Conservation (phyloP, 768 basidiomycete genomes). For the Suillus decipiens region DNA sequence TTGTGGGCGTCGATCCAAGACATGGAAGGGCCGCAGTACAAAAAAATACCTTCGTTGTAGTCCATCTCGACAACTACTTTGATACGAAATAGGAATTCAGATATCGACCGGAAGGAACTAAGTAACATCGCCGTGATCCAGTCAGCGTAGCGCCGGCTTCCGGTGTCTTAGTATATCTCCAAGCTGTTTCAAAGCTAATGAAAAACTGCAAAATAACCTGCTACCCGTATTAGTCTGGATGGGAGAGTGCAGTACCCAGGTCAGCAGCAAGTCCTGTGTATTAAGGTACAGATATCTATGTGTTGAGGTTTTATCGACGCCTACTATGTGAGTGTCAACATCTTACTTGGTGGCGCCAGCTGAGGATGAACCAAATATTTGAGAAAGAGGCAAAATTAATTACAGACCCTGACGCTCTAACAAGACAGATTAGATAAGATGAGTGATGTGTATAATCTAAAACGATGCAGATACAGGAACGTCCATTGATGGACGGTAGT, state of each 20-base stretch:
- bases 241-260: not conserved
- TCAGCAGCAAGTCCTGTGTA: not conserved
- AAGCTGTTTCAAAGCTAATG: conserved; percentile 1
- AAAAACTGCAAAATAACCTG: not conserved
- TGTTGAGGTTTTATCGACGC: not conserved
- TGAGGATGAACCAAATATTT: not conserved
- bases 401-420: not conserved
- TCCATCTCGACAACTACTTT: not conserved
- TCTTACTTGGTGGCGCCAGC: not conserved
- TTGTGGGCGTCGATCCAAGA: not conserved
- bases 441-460: conserved; percentile 1
- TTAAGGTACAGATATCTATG: not conserved
- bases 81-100: not conserved
- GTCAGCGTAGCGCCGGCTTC: conserved; percentile 1
- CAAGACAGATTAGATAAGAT: conserved; percentile 4
- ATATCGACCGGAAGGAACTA: conserved; percentile 3
- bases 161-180: conserved; percentile 28
- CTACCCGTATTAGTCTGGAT: not conserved
- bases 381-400: not conserved
- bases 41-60: not conserved
- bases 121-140: conserved; percentile 19
- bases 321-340: not conserved
- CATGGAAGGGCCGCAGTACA: not conserved
- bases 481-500: conserved; percentile 1
- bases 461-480: conserved; percentile 5